Evolutionary conservation across 1,139 yeast species (phyloP).

Genomic region (Meyerozyma carpophila): DNA sequence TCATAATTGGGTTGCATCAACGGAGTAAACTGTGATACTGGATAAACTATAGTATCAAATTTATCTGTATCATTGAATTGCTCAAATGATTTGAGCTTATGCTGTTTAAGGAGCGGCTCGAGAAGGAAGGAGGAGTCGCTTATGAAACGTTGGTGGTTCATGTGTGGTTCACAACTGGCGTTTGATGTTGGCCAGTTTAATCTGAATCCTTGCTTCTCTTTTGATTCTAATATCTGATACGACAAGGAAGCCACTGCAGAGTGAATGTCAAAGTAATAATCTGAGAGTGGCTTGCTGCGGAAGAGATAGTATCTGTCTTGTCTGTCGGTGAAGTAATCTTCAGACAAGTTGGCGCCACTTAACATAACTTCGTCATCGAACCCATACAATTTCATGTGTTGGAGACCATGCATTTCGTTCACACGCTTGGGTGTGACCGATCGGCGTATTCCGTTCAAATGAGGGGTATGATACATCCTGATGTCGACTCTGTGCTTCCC

Average conservation of each 20-base stretch:
- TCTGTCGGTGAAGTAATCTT: slow-evolving; percentile 91
- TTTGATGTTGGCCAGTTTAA: slow-evolving; percentile 76
- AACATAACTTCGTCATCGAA: slow-evolving; percentile 85
- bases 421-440: slow-evolving; percentile 70
- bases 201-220: slow-evolving; percentile 43
- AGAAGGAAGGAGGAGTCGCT: slow-evolving; percentile 54
- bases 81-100: slow-evolving; percentile 29
- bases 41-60: slow-evolving; percentile 72
- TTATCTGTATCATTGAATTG: slow-evolving; percentile 28
- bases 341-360: slow-evolving; percentile 87
- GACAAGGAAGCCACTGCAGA: slow-evolving; percentile 62
- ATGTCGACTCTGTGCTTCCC: slow-evolving; percentile 71
- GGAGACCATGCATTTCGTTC: slow-evolving; percentile 90
- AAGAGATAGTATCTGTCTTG: slow-evolving; percentile 89
- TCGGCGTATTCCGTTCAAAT: slow-evolving; percentile 63
- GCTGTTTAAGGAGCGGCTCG: slow-evolving; percentile 51
- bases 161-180: slow-evolving; percentile 65
- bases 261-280: slow-evolving; percentile 71
- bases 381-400: slow-evolving; percentile 96
- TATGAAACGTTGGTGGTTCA: slow-evolving; percentile 52
- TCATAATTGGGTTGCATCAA: slow-evolving; percentile 53
- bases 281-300: slow-evolving; percentile 49
- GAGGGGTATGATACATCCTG: slow-evolving; percentile 88
- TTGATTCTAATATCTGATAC: slow-evolving; percentile 49
- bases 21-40: slow-evolving; percentile 89